Evolutionary conservation across 2,329 filamentous ascomycete species (phyloP).

Genomic region (Penicillium crustosum): DNA sequence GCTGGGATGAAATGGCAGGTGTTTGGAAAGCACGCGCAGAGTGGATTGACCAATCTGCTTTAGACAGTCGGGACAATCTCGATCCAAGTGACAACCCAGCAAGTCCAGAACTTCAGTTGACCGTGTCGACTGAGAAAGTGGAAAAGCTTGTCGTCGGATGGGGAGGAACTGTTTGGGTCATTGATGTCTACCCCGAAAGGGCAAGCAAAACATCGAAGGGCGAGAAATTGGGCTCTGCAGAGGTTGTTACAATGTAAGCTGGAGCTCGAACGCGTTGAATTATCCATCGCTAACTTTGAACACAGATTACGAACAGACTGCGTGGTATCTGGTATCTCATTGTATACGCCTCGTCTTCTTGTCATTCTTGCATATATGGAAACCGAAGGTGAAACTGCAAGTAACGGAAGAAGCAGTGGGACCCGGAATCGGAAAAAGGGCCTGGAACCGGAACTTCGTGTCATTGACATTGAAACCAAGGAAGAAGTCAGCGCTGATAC

Average conservation of each 20-base stretch:
- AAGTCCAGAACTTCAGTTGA: constrained; percentile 46
- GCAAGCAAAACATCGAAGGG: constrained; percentile 67
- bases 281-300: constrained; percentile 27
- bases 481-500: constrained; percentile 84
- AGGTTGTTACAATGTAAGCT: constrained; percentile 88
- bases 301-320: constrained; percentile 87
- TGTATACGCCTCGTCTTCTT: constrained; percentile 90
- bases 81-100: constrained; percentile 28
- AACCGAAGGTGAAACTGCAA: constrained; percentile 67
- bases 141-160: constrained; percentile 91
- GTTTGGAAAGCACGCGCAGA: constrained; percentile 92
- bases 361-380: constrained; percentile 89
- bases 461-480: constrained; percentile 83
- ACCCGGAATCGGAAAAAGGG: constrained; percentile 73
- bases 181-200: constrained; percentile 79
- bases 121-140: constrained; percentile 41
- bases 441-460: constrained; percentile 79
- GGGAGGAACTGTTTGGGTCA: constrained; percentile 94
- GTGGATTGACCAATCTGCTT: constrained; percentile 82
- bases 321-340: constrained; percentile 92
- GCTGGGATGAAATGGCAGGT: constrained; percentile 94
- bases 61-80: constrained; percentile 69
- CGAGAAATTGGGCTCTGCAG: constrained; percentile 73
- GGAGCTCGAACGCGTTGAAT: not conserved
- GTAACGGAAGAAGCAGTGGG: constrained; percentile 47